phyloP scores from a whole-genome alignment of 768 basidiomycete species.

The Mrakia gelida region DNA sequence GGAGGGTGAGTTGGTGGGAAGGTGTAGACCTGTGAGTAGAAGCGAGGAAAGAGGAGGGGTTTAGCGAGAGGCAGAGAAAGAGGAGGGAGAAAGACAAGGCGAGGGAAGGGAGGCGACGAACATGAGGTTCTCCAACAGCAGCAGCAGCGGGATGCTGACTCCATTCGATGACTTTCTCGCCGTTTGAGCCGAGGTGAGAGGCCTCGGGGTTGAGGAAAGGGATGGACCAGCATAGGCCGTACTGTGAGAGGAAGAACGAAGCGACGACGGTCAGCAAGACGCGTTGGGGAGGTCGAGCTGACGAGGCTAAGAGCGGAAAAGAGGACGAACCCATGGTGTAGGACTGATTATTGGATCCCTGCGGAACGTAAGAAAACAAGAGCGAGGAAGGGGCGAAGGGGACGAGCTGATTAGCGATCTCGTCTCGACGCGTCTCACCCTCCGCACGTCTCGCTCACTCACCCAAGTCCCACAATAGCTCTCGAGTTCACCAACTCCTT shows the following conservation, averaged over 20 bases:
- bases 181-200: background rate
- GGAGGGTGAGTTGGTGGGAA: background rate
- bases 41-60: background rate
- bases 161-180: background rate
- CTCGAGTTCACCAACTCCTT: background rate
- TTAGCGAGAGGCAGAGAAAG: background rate
- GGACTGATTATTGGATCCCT: background rate
- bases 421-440: too few relatives aligned
- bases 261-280: too few relatives aligned
- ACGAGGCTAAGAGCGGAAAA: background rate
- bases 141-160: background rate
- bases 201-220: constrained; percentile 14
- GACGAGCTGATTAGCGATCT: too few relatives aligned
- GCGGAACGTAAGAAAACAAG: background rate
- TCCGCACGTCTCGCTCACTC: background rate
- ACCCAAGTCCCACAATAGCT: constrained; percentile 2
- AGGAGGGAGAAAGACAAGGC: background rate
- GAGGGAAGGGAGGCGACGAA: background rate
- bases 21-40: background rate
- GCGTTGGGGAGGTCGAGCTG: background rate
- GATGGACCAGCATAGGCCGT: constrained; percentile 8
- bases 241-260: background rate
- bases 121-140: background rate
- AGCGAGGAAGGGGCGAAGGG: too few relatives aligned
- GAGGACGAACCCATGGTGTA: background rate